phyloP scores from a whole-genome alignment of 495 filamentous ascomycete genomes.

The Neurospora sp. region DNA sequence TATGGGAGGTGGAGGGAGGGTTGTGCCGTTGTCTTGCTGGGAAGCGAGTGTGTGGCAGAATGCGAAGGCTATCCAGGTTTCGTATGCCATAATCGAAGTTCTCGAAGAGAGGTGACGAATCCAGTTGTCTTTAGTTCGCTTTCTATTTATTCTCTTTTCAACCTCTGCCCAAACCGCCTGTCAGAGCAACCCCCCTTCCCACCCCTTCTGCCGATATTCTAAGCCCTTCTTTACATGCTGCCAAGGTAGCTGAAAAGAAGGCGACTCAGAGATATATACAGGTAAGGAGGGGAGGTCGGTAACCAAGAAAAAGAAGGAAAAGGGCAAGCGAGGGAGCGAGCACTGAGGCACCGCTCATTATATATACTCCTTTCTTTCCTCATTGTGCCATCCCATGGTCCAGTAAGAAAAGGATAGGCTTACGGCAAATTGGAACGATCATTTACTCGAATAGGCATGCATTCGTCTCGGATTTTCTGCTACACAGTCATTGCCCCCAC shows the following conservation, averaged over 20 bases:
- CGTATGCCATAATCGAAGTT: background rate
- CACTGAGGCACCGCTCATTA: background rate
- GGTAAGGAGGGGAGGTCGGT: background rate
- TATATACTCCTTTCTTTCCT: background rate
- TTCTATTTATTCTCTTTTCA: no score
- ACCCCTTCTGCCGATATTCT: background rate
- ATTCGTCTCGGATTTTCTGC: no score
- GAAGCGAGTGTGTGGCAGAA: no score
- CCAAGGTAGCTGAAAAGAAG: background rate
- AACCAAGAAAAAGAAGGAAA: background rate
- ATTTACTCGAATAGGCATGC: no score
- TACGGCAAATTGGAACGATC: no score
- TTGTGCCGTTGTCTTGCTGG: background rate
- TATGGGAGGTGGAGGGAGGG: background rate
- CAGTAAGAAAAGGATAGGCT: no score
- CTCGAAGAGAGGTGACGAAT: background rate
- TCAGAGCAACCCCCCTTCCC: background rate
- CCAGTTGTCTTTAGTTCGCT: no score
- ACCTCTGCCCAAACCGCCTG: no score
- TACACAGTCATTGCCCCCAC: background rate
- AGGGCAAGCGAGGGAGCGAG: background rate
- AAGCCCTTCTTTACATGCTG: background rate
- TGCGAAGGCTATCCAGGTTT: background rate
- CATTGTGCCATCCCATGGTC: background rate
- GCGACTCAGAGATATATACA: background rate